Evolutionary conservation across 371 early-diverging fungal species (phyloP).

Genomic region (Mucor mucedo): DNA sequence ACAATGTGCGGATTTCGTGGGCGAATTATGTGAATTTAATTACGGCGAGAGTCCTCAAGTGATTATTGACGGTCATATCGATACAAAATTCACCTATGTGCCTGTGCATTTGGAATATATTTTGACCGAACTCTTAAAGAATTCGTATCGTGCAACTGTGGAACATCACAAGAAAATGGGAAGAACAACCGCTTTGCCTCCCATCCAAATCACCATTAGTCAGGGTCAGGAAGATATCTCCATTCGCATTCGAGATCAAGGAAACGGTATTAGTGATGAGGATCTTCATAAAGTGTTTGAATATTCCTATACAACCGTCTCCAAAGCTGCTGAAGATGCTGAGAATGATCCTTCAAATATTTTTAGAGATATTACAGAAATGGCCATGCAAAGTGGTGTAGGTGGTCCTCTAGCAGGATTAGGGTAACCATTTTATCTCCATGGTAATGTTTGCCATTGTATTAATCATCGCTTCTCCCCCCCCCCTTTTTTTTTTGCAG

Average conservation of each 20-base stretch:
- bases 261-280: constrained; percentile 88
- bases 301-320: constrained; percentile 92
- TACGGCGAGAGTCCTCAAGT: constrained; percentile 85
- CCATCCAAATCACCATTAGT: constrained; percentile 88
- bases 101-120: constrained; percentile 96
- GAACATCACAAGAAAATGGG: constrained; percentile 68
- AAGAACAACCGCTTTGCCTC: constrained; percentile 49
- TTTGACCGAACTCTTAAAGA: constrained; percentile 91
- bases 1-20: constrained; percentile 74
- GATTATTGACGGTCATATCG: constrained; percentile 76
- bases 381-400: constrained; percentile 81
- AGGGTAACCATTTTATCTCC: too few relatives aligned
- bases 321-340: constrained; percentile 56
- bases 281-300: constrained; percentile 86
- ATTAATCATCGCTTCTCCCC: too few relatives aligned
- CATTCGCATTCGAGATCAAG: constrained; percentile 91
- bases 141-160: constrained; percentile 90
- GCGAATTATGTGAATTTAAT: constrained; percentile 90
- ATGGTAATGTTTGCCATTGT: too few relatives aligned
- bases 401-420: constrained; percentile 86
- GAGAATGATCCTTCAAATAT: constrained; percentile 54
- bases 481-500: too few relatives aligned
- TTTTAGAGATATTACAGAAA: constrained; percentile 65
- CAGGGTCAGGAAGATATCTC: constrained; percentile 80
- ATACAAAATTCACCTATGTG: constrained; percentile 87